A percentile compares a stretch with the other conserved stretches of the same genome.
phyloP scores from a whole-genome alignment of 441 rosid genomes.

The Euphorbia celastroides region DNA sequence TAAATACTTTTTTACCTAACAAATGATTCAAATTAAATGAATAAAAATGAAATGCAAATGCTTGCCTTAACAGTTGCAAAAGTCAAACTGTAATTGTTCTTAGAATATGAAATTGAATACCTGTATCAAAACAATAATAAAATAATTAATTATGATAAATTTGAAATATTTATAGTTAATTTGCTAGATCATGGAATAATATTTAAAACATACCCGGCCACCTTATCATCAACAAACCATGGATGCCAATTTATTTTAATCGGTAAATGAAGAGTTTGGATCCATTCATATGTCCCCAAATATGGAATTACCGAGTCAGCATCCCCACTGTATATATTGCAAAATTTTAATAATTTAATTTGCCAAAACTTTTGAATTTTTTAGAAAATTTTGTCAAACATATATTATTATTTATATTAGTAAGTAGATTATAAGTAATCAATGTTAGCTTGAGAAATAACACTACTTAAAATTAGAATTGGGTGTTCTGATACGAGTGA shows the following conservation, averaged over 20 bases:
- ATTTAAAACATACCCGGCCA: slow-evolving; percentile 28
- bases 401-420: no score
- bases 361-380: no score
- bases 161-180: not conserved
- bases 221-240: slow-evolving; percentile 31
- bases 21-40: not conserved
- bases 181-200: not conserved
- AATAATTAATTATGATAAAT: no score
- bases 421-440: no score
- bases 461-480: no score
- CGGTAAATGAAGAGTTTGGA: slow-evolving; percentile 25
- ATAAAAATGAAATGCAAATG: not conserved
- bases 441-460: no score
- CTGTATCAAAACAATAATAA: not conserved
- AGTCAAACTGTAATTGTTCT: slow-evolving; percentile 15
- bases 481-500: no score
- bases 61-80: slow-evolving; percentile 6
- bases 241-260: slow-evolving; percentile 28
- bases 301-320: slow-evolving; percentile 36
- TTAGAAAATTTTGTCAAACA: no score
- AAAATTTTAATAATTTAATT: no score
- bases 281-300: slow-evolving; percentile 31
- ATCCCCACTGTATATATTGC: slow-evolving; percentile 31
- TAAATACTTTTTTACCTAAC: not conserved
- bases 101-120: slow-evolving; percentile 8